Evolutionary conservation across 768 basidiomycete species (phyloP), one percentile per base, ranked within the genome.

Genomic region (Clathrus columnatus): DNA sequence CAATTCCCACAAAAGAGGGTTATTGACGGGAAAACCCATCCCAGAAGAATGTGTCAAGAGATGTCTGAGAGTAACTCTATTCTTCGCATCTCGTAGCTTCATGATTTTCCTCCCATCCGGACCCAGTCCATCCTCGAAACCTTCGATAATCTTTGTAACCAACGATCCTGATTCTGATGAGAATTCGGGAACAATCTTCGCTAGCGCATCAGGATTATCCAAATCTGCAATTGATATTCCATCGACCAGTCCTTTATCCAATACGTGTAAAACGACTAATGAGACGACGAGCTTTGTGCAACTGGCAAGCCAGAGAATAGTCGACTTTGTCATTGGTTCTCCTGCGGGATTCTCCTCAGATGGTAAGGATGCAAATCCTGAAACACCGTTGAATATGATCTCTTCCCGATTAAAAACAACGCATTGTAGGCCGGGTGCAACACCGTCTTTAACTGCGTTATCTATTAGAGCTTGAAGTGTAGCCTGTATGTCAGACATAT

Each of bases 111-210:
- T 50, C 10, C 49, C 49, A 20, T 50, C 28, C 2, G 21, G 7
- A 2, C 28, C 49, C 2, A 24, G 3, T 21, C 30, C 30, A 8
- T 50, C 49, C 28, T 50, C 24, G 30, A 50, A 50, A 20, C 49
- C 49, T 50, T 50, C 49, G 24, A 50, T 18, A 20, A 50, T 50
- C 28, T 50, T 24, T 7, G 21, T 50, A 24, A 50, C 49, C 24
- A 50, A 30, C 7, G 49, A 50, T 8, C 24, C 49, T 26, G 49
- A 50, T 20, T 18, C 49, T 20, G 24, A 26, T 29, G 18, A 17
- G 49, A 50, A 50, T 50, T 50, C 49, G 18, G 49, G 49, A 7
- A 50, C 24, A 24, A 50, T 30, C 28, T 29, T 29, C 10, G 30
- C 49, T 20, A 50, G 24, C 18, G 49, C 49, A 29, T 50, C 49